Evolutionary conservation across 192 early-diverging fungal species (phyloP), one percentile per base, ranked within the genome.

Genomic region (Entomortierella beljakovae): DNA sequence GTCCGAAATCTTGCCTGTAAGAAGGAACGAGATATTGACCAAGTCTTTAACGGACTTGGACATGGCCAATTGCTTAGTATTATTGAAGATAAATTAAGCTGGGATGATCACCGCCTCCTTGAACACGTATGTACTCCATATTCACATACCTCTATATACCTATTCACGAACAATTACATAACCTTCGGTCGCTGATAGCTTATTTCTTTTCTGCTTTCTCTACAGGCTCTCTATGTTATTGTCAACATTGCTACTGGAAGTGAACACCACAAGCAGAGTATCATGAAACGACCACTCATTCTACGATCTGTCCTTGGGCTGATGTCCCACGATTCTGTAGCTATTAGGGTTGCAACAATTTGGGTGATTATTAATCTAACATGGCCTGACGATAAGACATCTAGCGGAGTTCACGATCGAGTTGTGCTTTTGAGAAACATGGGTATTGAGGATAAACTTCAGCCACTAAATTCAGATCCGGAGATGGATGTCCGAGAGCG

Each of bases 321-420:
- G 57, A 83, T 89, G 84, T 80, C 64, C 1, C 91, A 94, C 65
- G 77, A 85, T 0, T 85, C 83, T 31, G 64, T 87, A 20, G 52
- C 81, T 22, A 85, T 94, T 34, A 89, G 92, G 3, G 68, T 91
- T 2, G 91, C 85, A 3, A 85, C 91, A 15, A 76, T 87, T 22
- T 96, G 91, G 92, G 87, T 85, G 67, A 77, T 93, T 29, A 92
- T 94, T 48, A 96, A 94, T 72, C 70, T 92, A 50, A 91, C 91
- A 13, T 93, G 90, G 85, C 71, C 75, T 3, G 89, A 93, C 22
- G 88, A 90, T 25, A 80, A 81, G 16, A 50, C 22, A 20, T 15
- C 55, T 23, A 46, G 60, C 65, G 75, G 72, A 9, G 53, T 85
- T 1, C 70, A 73, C 34, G 84, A 84, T 0, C 84, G 93, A 33